Percentiles rank a stretch among this genome's conserved stretches.
Conservation (phyloP, 139 green algal species). For the Pseudopediastrum boryanum region DNA sequence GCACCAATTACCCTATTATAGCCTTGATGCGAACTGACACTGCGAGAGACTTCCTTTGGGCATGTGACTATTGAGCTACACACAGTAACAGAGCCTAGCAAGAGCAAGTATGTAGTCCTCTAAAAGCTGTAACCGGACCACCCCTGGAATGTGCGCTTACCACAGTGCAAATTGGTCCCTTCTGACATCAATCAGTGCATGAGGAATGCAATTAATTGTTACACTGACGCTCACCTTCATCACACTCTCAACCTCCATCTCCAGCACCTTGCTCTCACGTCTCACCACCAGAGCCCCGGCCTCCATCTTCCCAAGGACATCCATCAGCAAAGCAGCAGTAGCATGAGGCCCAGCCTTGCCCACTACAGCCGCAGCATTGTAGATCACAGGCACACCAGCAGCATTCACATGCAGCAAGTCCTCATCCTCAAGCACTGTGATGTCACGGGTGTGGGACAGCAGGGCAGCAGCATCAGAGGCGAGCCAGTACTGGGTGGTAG, state of each 20-base stretch:
- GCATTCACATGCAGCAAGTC: conserved; percentile 88
- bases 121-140: too few species aligned
- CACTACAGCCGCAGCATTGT: conserved; percentile 67
- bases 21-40: too few species aligned
- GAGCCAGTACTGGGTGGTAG: not conserved
- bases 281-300: conserved; percentile 63
- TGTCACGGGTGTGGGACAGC: not conserved
- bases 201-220: not conserved
- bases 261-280: conserved; percentile 63
- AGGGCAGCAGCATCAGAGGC: not conserved
- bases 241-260: conserved; percentile 95
- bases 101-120: too few species aligned
- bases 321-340: too few species aligned
- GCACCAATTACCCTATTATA: too few species aligned
- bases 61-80: too few species aligned
- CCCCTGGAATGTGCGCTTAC: not conserved
- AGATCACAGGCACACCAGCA: conserved; percentile 75
- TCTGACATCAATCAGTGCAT: not conserved
- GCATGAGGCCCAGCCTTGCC: conserved; percentile 68
- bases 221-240: conserved; percentile 82
- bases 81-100: too few species aligned
- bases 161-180: not conserved
- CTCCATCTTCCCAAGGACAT: conserved; percentile 44
- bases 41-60: too few species aligned
- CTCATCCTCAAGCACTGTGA: conserved; percentile 86